Base-by-base conservation (phyloP, 306 rosid genomes). In the Gastrolobium villosum region DNA sequence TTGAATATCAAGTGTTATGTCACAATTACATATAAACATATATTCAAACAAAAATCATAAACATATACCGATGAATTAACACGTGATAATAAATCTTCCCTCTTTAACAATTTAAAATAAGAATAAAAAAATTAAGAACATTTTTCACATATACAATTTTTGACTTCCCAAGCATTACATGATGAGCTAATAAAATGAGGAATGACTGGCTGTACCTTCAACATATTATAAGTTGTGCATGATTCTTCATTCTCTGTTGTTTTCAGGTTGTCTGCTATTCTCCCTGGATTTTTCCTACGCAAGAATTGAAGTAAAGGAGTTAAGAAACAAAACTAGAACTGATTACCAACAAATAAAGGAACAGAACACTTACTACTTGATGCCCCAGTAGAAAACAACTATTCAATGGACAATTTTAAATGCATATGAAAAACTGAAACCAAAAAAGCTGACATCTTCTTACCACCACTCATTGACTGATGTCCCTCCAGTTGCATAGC, bases 401-500 rank as follows among this genome's bases (percentile, higher is more conserved):
- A 77, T 50, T 79, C 52, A 52, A 35, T 10, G 37, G 70, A 69
- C 32, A 30, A 70, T 45, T 44, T 40, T 14, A 28, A 75, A 44
- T 50, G 72, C 76, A 69, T 52, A 8, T 45, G 73, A 63, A 84
- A 48, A 78, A 67, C 72, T 14, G 66, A 69, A 62, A 59, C 56
- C 15, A 3, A 31, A 69, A 55, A n/a, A 64, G 52, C 13, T 45
- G 54, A 3, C 7, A 61, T 76, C 76, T 54, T 44, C 15, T 34
- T 93, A 93, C 98, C 98, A 93, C 83, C 88, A 88, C 75, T 93
- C 98, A 3, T 61, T 1, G 72, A 72, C 85, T 15, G 98, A 93
- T 74, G 98, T 86, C 86, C 98, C 98, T 86, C 98, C 98, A 7
- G 98, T 93, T 79, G 98, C 98, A 78, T 89, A 93, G 79, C 84